phyloP scores from a whole-genome alignment of 257 asterid genomes.

The Pogostemon cablin region DNA sequence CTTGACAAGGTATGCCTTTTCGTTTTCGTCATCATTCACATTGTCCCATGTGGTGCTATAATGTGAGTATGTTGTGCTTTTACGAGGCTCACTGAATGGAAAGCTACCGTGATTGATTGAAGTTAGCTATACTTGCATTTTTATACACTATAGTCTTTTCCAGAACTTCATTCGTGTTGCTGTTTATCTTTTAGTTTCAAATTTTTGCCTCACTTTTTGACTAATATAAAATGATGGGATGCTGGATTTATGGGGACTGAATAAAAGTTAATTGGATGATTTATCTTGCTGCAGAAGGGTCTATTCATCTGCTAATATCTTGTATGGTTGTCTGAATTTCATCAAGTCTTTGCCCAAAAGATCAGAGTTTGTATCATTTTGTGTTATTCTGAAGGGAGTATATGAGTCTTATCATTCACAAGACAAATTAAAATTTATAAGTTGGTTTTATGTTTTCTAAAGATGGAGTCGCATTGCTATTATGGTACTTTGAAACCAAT shows the following conservation, averaged over 20 bases:
- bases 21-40: conserved; percentile 22
- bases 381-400: background rate
- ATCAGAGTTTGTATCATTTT: conserved; percentile 4
- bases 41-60: background rate
- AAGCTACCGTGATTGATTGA: background rate
- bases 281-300: conserved; percentile 21
- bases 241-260: conserved; percentile 12
- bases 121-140: background rate
- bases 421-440: conserved; percentile 15
- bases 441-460: conserved; percentile 2
- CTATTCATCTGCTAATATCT: conserved; percentile 13
- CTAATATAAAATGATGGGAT: conserved; percentile 14
- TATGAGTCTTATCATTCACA: background rate
- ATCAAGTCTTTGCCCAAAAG: conserved; percentile 5
- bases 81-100: background rate
- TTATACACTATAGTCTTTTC: background rate
- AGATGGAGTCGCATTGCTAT: conserved; percentile 6
- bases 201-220: background rate
- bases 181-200: background rate
- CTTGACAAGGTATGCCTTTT: conserved; percentile 72
- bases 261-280: conserved; percentile 8
- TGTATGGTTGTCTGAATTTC: conserved; percentile 15
- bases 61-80: conserved; percentile 6
- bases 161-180: background rate
- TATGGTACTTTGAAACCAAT: conserved; percentile 8